Conservation (phyloP, 495 filamentous ascomycete species). For the Penicillium pulvis region DNA sequence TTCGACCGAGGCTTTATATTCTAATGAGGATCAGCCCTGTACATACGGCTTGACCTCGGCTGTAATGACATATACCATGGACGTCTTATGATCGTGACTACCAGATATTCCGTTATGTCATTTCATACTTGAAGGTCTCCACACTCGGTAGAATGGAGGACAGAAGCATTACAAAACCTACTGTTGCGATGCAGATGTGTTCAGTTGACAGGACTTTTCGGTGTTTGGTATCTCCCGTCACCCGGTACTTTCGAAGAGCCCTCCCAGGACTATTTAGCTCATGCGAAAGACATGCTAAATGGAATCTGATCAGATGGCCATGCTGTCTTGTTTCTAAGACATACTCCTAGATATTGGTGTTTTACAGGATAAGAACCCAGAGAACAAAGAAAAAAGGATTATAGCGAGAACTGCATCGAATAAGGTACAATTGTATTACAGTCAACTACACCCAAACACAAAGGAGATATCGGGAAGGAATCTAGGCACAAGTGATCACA, state of each 20-base stretch:
- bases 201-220: too few species aligned
- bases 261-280: background rate
- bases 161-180: too few species aligned
- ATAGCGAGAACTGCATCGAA: conserved; percentile 15
- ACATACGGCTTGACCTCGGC: background rate
- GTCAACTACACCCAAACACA: conserved; percentile 49
- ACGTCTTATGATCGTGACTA: too few species aligned
- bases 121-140: too few species aligned
- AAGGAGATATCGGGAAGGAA: conserved; percentile 45
- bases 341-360: too few species aligned
- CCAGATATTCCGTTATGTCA: too few species aligned
- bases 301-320: too few species aligned
- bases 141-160: too few species aligned
- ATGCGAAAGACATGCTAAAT: background rate
- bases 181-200: too few species aligned
- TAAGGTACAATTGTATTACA: conserved; percentile 56
- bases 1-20: background rate
- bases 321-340: too few species aligned
- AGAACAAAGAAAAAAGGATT: background rate
- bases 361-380: background rate
- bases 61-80: background rate
- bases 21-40: too few species aligned
- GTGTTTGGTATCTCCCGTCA: background rate
- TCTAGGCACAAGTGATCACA: conserved; percentile 44
- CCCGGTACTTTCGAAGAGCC: too few species aligned